Evolutionary conservation across 1,284 basidiomycete species (phyloP).

Genomic region (Rhodotorula sp.): DNA sequence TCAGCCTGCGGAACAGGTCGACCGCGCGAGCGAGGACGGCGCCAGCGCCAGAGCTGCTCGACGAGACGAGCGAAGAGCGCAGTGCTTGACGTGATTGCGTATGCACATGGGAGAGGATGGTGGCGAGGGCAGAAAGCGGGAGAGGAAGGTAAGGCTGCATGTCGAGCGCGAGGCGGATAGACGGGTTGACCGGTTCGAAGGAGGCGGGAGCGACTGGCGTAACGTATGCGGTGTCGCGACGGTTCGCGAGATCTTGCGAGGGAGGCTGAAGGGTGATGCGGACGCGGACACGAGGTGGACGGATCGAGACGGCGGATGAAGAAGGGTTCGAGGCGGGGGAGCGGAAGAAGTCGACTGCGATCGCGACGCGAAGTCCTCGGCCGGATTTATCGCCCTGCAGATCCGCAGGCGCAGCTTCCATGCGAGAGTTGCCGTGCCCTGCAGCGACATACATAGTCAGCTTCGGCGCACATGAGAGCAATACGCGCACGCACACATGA

Average conservation of each 20-base stretch:
- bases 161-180: conserved; percentile 22
- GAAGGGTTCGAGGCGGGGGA: neutral
- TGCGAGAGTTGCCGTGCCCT: conserved; percentile 37
- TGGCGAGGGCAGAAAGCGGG: conserved; percentile 23
- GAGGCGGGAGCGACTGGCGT: conserved; percentile 2
- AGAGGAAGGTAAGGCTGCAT: conserved; percentile 15
- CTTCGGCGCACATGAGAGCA: neutral
- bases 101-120: conserved; percentile 18
- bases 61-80: neutral
- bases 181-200: conserved; percentile 20
- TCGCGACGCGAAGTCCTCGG: conserved; percentile 8
- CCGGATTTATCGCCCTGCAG: conserved; percentile 24
- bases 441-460: neutral
- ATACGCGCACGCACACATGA: conserved; percentile 24
- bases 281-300: conserved; percentile 18
- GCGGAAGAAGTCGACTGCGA: conserved; percentile 34
- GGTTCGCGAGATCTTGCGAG: neutral
- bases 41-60: neutral
- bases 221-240: neutral
- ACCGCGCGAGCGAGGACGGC: conserved; percentile 18
- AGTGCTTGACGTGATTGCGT: conserved; percentile 1
- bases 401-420: conserved; percentile 34
- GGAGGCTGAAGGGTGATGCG: conserved; percentile 28
- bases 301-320: conserved; percentile 5
- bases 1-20: conserved; percentile 20